phyloP scores from a whole-genome alignment of 225 moss, liverwort and hornwort species.

The Marchantia polymorpha region DNA sequence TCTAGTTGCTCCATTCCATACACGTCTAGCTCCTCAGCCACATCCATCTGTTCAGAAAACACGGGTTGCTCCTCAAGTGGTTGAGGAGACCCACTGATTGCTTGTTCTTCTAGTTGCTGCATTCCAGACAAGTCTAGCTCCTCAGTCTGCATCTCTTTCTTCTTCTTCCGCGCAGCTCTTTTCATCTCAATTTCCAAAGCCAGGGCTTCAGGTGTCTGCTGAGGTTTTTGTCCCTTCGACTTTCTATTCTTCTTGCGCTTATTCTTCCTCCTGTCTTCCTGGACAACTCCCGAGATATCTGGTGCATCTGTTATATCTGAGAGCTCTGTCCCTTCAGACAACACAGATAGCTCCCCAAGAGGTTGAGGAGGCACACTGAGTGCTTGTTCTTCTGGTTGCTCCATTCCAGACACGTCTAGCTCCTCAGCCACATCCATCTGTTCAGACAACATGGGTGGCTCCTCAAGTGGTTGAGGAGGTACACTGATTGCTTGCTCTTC shows the following conservation, averaged over 20 bases:
- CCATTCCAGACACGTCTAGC: too few species aligned
- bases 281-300: background rate
- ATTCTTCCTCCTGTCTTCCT: background rate
- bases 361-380: too few species aligned
- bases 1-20: background rate
- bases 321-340: background rate
- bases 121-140: background rate
- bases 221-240: background rate
- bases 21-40: background rate
- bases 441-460: too few species aligned
- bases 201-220: background rate
- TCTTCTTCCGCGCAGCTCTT: background rate
- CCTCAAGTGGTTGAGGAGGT: background rate
- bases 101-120: background rate
- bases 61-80: too few species aligned
- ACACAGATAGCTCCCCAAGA: too few species aligned
- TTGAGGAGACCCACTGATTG: background rate
- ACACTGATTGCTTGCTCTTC: background rate
- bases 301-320: background rate
- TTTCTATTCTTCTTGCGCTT: background rate
- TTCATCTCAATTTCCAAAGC: background rate
- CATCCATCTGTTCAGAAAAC: too few species aligned
- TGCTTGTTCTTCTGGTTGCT: too few species aligned
- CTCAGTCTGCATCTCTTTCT: conserved; percentile 1
- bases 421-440: too few species aligned